Evolutionary conservation across 768 basidiomycete species (phyloP).

Genomic region (Mycena indigotica): DNA sequence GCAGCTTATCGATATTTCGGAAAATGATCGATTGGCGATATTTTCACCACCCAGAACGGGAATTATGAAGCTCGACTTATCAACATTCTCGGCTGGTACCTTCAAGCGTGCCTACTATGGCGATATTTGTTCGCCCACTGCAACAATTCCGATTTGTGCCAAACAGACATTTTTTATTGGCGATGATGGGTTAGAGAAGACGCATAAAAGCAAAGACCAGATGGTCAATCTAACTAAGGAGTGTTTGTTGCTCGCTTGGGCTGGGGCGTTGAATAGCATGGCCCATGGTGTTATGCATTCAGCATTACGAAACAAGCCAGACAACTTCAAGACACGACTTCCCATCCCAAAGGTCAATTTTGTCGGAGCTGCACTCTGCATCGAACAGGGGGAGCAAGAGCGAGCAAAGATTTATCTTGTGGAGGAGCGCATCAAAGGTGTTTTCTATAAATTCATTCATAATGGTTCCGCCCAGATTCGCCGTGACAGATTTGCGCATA

Average conservation of each 20-base stretch:
- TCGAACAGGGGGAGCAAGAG: not conserved
- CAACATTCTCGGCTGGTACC: not conserved
- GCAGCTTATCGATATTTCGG: not conserved
- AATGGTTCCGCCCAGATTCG: not conserved
- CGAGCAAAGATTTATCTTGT: not conserved
- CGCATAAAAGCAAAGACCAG: not conserved
- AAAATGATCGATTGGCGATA: not conserved
- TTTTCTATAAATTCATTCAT: not conserved
- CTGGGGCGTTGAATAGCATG: not conserved
- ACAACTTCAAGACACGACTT: not conserved
- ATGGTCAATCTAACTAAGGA: not conserved
- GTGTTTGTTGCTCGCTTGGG: not conserved
- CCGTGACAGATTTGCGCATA: not conserved
- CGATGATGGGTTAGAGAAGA: not conserved
- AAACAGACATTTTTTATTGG: not conserved
- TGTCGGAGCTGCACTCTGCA: not conserved
- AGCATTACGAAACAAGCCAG: not conserved
- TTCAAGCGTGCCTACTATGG: not conserved
- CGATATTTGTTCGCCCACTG: not conserved
- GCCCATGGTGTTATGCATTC: not conserved
- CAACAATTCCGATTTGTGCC: not conserved
- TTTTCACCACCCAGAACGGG: not conserved
- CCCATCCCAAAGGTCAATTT: not conserved
- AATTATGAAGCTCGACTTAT: not conserved
- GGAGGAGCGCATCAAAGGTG: not conserved